A percentile compares a stretch with the other conserved stretches of the same genome.
Conservation (phyloP, 2,329 filamentous ascomycete species). For the Penicillium paneum region DNA sequence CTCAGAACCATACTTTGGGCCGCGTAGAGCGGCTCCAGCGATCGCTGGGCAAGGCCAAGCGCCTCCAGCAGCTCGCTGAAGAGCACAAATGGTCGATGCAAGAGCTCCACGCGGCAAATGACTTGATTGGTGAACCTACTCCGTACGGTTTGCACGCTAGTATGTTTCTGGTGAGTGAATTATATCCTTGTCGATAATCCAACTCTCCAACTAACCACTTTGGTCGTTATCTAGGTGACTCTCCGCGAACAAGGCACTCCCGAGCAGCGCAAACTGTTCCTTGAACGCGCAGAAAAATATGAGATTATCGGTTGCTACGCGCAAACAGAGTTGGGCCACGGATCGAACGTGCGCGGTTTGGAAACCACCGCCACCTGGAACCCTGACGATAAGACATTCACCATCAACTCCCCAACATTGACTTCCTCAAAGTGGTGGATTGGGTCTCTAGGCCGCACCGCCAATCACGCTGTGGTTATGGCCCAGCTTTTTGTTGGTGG, state of each 20-base stretch:
- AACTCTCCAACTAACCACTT: conserved; percentile 7
- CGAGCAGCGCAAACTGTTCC: conserved; percentile 70
- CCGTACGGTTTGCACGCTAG: conserved; percentile 70
- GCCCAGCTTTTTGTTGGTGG: conserved; percentile 69
- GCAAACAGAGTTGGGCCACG: conserved; percentile 76
- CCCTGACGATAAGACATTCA: conserved; percentile 69
- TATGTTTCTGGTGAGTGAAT: conserved; percentile 60
- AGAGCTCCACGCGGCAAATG: conserved; percentile 63
- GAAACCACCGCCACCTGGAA: conserved; percentile 75
- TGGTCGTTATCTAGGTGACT: conserved; percentile 52
- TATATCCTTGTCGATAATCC: background rate
- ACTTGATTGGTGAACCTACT: conserved; percentile 68
- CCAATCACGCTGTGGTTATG: conserved; percentile 76
- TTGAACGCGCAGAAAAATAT: conserved; percentile 66
- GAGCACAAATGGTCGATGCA: conserved; percentile 66
- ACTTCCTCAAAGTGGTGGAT: conserved; percentile 86
- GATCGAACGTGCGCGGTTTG: conserved; percentile 70
- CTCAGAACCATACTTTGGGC: conserved; percentile 71
- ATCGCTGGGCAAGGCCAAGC: conserved; percentile 68
- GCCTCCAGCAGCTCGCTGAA: conserved; percentile 62
- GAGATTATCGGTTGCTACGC: conserved; percentile 76
- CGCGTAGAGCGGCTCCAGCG: conserved; percentile 66
- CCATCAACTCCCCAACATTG: conserved; percentile 67
- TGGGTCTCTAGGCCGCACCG: conserved; percentile 70
- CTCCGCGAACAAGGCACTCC: conserved; percentile 68